phyloP scores from a whole-genome alignment of 305 asterid species.

The Fraxinus xanthoxyloides region DNA sequence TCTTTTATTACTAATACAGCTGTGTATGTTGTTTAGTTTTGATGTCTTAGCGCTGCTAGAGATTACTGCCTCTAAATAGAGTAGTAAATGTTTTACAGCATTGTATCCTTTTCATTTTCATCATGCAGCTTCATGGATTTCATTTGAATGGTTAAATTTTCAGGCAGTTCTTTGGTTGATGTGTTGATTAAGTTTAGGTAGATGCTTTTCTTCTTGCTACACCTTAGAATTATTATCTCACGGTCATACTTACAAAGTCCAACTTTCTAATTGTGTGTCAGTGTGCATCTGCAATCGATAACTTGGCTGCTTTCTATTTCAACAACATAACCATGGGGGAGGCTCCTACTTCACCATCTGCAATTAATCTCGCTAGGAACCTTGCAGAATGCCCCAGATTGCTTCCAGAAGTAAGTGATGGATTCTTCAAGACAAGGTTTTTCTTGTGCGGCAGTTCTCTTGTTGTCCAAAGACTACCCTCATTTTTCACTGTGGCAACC shows the following conservation, averaged over 20 bases:
- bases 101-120: neutral
- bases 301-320: slow-evolving; percentile 87
- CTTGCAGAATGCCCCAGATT: slow-evolving; percentile 75
- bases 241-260: neutral
- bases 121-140: neutral
- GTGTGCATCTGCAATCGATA: slow-evolving; percentile 93
- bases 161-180: neutral
- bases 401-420: slow-evolving; percentile 74
- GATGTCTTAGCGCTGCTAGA: neutral
- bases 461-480: slow-evolving; percentile 2
- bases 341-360: slow-evolving; percentile 65
- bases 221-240: neutral
- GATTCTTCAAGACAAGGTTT: slow-evolving; percentile 1
- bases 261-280: slow-evolving; percentile 27
- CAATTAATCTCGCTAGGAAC: slow-evolving; percentile 78
- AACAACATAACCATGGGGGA: slow-evolving; percentile 82
- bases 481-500: slow-evolving; percentile 9
- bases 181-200: neutral
- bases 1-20: neutral
- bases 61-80: neutral
- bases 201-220: neutral
- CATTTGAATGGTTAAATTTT: neutral
- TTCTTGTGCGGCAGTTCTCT: slow-evolving; percentile 1
- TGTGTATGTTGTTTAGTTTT: neutral
- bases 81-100: neutral